A percentile compares a stretch with the other conserved stretches of the same genome.
Evolutionary conservation across 2,329 filamentous ascomycete genomes (phyloP).

Genomic region (Phoma herbarum): DNA sequence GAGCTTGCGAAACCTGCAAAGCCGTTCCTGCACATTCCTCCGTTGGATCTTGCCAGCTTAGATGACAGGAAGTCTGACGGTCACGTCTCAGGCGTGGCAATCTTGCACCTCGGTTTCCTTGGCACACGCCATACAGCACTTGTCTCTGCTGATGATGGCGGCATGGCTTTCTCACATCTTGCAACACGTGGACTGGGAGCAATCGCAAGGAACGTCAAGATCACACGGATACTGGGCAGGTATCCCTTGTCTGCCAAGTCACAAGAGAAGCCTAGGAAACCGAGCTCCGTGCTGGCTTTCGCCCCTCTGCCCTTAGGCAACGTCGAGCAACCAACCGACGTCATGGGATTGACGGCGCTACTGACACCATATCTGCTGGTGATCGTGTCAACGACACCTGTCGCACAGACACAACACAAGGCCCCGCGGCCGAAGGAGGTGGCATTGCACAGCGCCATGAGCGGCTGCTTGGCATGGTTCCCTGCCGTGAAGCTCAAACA

Average conservation of each 20-base stretch:
- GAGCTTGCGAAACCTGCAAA: conserved; percentile 82
- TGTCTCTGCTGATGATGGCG: conserved; percentile 91
- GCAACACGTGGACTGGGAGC: conserved; percentile 90
- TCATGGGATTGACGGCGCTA: conserved; percentile 90
- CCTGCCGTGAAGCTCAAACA: conserved; percentile 92
- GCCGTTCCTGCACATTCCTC: conserved; percentile 87
- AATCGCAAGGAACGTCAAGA: conserved; percentile 85
- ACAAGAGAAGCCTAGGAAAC: conserved; percentile 76
- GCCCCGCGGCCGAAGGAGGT: conserved; percentile 90
- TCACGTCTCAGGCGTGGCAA: conserved; percentile 77
- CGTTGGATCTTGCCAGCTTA: conserved; percentile 71
- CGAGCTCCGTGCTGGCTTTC: conserved; percentile 94
- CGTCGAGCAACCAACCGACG: conserved; percentile 85
- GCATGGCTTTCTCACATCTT: conserved; percentile 98
- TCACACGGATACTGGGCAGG: conserved; percentile 86
- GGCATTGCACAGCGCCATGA: conserved; percentile 87
- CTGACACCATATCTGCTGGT: conserved; percentile 94
- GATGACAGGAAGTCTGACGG: conserved; percentile 78
- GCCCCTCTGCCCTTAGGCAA: conserved; percentile 92
- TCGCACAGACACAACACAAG: conserved; percentile 97
- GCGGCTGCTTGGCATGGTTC: conserved; percentile 95
- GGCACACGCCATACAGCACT: conserved; percentile 93
- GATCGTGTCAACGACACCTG: conserved; percentile 94
- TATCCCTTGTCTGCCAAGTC: conserved; percentile 78
- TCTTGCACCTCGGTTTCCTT: conserved; percentile 93